Percentiles rank a stretch among this genome's conserved stretches.
These are phyloP conservation scores for Rhodotorula mucilaginosa DNA, from an alignment of 1,284 basidiomycete genomes.

Conservation along the genomic window DNA sequence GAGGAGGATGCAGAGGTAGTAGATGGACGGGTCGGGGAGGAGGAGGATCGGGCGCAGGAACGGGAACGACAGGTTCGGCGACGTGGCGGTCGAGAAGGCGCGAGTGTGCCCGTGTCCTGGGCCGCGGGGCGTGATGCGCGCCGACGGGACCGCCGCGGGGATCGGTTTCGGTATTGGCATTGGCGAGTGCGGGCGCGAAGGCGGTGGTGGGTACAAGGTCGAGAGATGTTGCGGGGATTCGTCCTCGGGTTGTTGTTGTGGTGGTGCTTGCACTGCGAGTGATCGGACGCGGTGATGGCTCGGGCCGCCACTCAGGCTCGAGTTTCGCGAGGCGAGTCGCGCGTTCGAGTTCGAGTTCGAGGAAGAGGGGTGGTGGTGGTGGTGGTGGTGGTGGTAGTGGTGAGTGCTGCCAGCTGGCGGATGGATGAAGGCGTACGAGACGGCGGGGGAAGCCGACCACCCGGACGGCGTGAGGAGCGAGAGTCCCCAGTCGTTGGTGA, in stretches of 20 bases:
- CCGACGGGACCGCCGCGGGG: not conserved
- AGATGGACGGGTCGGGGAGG: constrained; percentile 71
- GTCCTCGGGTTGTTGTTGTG: not conserved
- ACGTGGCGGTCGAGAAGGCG: constrained; percentile 40
- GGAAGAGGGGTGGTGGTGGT: not conserved
- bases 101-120: constrained; percentile 32
- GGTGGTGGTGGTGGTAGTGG: not conserved
- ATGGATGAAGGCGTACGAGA: constrained; percentile 33
- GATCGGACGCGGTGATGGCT: not conserved
- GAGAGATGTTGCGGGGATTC: not conserved
- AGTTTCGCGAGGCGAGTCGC: constrained; percentile 9
- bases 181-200: constrained; percentile 48
- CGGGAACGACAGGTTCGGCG: constrained; percentile 53
- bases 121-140: not conserved
- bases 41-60: constrained; percentile 68
- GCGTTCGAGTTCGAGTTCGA: too few species aligned
- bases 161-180: not conserved
- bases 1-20: constrained; percentile 77
- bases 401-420: constrained; percentile 5
- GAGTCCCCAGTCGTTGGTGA: constrained; percentile 97
- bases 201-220: constrained; percentile 19
- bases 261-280: not conserved
- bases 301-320: constrained; percentile 5
- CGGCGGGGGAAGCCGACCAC: constrained; percentile 22
- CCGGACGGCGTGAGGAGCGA: constrained; percentile 58